Evolutionary conservation across 805 yeast genomes (phyloP), one percentile per base, ranked within the genome.

Genomic region (Suhomyces sp.): DNA sequence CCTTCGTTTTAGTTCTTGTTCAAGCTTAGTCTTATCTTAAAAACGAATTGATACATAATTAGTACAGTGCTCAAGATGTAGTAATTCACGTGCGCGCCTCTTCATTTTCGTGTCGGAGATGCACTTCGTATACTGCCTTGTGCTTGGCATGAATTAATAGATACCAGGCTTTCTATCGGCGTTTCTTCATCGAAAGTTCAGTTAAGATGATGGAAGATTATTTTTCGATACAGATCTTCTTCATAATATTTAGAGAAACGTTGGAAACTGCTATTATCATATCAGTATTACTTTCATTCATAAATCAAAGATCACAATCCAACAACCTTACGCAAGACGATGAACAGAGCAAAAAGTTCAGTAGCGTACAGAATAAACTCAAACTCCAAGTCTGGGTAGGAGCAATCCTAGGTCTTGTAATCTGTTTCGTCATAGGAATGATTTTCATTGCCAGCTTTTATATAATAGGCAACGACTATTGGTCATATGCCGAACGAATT

Each of bases 401-500:
- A 2, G 93, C 96, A 9, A 60, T 82, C 1, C 60, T 81, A 4
- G 97, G 97, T 0, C 71, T 91, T 17, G 59, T 80, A 0, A 69
- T 88, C 1, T 90, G 97, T 63, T 65, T 88, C 53, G 53, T 87
- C 4, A 79, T 91, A 33, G 97, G 97, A 4, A 82, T 85, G 4
- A 67, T 82, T 0, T 87, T 91, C 64, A 83, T 91, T 31, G 70
- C 78, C 9, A 74, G 85, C 4, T 91, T 91, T 68, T 90, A 90
- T 62, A 65, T 84, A 45, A 71, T 92, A 29, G 97, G 97, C 13
- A 83, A 85, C 24, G 96, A 91, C 70, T 72, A 89, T 50, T 91
- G 97, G 97, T 82, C 92, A 7, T 73, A 84, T 54, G 87, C 97
- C 41, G 97, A 91, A 66, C 83, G 94, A 61, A 77, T 89, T 50